Base-by-base conservation (phyloP, 805 yeast genomes). In the Priceomyces medius region DNA sequence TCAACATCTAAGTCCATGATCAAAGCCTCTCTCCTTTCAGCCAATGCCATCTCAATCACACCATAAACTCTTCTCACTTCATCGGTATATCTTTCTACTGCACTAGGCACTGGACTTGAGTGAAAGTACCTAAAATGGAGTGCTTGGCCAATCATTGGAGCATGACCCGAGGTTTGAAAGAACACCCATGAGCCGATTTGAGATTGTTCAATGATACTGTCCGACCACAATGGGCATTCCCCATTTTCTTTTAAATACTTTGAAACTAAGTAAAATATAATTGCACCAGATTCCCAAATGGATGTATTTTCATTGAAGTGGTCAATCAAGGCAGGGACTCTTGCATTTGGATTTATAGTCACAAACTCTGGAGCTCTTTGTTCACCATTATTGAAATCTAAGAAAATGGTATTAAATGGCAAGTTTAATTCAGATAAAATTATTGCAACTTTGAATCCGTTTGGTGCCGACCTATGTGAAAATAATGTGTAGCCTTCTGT, bases 101-200 rank as follows among this genome's bases (percentile, higher is more conserved):
- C 97, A 44, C 88, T 79, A 14, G 91, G 88, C 2, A 90, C 88
- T 40, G 82, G 82, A 46, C 83, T 83, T 5, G 90, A 78, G 60
- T 90, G 97, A 73, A 90, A 88, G 61, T 87, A 88, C 56, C 90
- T 76, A 69, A 90, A 91, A 68, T 91, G 97, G 52, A 91, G 74
- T 7, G 97, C 97, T 64, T 90, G 97, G 14, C 97, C 97, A 53
- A 90, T 86, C 96, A 90, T 90, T n/a, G 97, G 97, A 0, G 97
- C 96, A 60, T 89, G 97, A 5, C 98, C 97, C 3, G 95, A 85
- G 2, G 97, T 88, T 66, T 90, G 98, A 72, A 90, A 90, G 57
- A 88, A 90, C 28, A 91, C 72, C 97, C 97, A 90, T 5, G 89
- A 79, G 45, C 80, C 76, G 43, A 90, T 88, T 59, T 85, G 91